Evolutionary conservation across 2,329 filamentous ascomycete species (phyloP), one percentile per base, ranked within the genome.

Genomic region (Westerdykella aurantiaca): DNA sequence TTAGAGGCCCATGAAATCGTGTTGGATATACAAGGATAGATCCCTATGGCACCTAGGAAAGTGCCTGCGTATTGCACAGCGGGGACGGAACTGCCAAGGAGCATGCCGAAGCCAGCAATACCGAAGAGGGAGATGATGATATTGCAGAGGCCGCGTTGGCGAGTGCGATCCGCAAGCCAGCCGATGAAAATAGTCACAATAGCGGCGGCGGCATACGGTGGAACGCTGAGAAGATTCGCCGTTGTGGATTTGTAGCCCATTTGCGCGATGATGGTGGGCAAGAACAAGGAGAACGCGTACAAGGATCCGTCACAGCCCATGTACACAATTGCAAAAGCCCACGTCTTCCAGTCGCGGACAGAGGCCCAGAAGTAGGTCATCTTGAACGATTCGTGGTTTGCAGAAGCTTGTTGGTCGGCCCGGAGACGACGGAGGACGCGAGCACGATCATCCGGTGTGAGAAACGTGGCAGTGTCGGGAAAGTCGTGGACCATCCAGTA

Each of bases 1-100:
- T 96, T 96, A 38, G 83, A 82, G 14, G 84, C 75, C 90, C 90
- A 96, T 2, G 83, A 82, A 50, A 96, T 88, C 0, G 88, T 95
- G 61, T 95, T 93, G 7, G 88, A 72, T 44, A 95, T 87, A 57
- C 82, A 85, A 0, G 90, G 89, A 58, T 95, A 95, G 54, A 95
- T 95, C 1, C 90, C 89, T 44, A 91, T 72, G 0, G 90, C 89
- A 0, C 85, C 89, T 0, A 96, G 73, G 66, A 95, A 96, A 0
- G 82, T 86, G 0, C 86, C 90, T 0, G 83, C 85, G 62, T 96
- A 96, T 58, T 89, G 83, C 0, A 91, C 81, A 0, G 74, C 76
- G 0, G 88, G 73, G 5, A 72, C 72, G 3, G 76, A 71, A 4
- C 79, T 80, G 1, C 79, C 80, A 1, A 95, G 72, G 2, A 95